Base-by-base conservation (phyloP, 805 yeast genomes). In the Komagataella ulmi region DNA sequence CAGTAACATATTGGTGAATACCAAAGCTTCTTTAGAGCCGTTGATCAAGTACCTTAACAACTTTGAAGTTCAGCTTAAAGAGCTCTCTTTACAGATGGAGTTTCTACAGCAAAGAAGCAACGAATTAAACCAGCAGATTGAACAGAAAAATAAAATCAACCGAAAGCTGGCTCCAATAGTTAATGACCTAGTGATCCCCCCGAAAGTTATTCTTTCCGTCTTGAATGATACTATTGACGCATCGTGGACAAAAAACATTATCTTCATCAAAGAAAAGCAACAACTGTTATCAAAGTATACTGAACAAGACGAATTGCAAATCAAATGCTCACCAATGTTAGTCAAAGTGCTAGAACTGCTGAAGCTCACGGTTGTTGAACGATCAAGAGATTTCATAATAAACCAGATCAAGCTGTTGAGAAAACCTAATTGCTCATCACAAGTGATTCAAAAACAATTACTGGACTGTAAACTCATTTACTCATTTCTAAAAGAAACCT, bases 111-210 rank as follows among this genome's bases (percentile, higher is more conserved):
- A 68, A 5, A 72, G 79, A 53, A 79, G 86, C 1, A 61, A 73
- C 17, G 65, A 68, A 17, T 63, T 85, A 46, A 73, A 76, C 45
- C 58, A 64, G 18, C 70, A 79, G 45, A 69, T 83, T 12, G 69
- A 69, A 10, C 65, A 68, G 45, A 77, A 83, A 49, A 71, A 75
- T 17, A 58, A 65, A 36, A 72, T 76, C 17, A 78, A 81, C 52
- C 63, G 65, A 7, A 71, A 71, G 50, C 74, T 89, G 52, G 79
- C 85, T 17, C 95, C 96, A 0, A 68, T 87, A n/a, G 81, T 89
- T 0, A 75, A 84, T 44, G 90, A 86, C 56, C 69, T 86, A 43
- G 70, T 85, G 54, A 77, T 90, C 6, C 86, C 97, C 0, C 93
- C 96, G 0, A 76, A 76, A 1, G 71, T 85, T 2, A 77, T 86